A percentile compares a stretch with the other conserved stretches of the same genome.
Conservation (phyloP, 371 early-diverging fungal species). For the Mortierella sp. region DNA sequence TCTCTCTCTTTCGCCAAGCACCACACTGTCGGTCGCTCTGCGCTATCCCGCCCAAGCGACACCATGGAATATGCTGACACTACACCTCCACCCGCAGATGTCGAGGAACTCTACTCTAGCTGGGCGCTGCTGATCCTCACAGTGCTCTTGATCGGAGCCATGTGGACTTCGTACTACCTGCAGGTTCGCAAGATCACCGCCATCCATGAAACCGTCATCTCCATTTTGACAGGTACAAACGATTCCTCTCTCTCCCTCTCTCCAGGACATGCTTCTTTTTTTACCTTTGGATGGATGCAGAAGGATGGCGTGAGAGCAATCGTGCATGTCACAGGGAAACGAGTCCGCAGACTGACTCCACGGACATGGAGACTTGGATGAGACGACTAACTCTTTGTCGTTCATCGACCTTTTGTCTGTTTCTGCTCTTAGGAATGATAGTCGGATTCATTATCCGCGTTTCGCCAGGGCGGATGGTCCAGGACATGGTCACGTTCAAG, state of each 20-base stretch:
- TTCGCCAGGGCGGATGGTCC: constrained; percentile 74
- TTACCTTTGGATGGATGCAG: background rate
- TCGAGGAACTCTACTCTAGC: constrained; percentile 80
- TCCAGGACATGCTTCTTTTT: background rate
- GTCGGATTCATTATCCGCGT: constrained; percentile 89
- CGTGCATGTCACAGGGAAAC: too few species aligned
- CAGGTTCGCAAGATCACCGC: constrained; percentile 85
- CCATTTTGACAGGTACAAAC: constrained; percentile 84
- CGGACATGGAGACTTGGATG: too few species aligned
- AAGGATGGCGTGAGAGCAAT: background rate
- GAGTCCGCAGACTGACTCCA: too few species aligned
- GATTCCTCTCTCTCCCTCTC: background rate
- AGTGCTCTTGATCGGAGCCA: constrained; percentile 81
- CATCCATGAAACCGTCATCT: constrained; percentile 93
- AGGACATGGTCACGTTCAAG: constrained; percentile 90
- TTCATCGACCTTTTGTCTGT: background rate
- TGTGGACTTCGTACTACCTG: constrained; percentile 87
- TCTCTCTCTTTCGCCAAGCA: too few species aligned
- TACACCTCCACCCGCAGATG: constrained; percentile 55
- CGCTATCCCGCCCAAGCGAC: background rate
- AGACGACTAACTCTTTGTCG: background rate
- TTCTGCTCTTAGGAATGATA: constrained; percentile 70
- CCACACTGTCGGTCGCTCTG: background rate
- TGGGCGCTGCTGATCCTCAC: constrained; percentile 90
- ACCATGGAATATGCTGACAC: constrained; percentile 17